Evolutionary conservation across 768 basidiomycete genomes (phyloP).

Genomic region (Leucocoprinus leucothites): DNA sequence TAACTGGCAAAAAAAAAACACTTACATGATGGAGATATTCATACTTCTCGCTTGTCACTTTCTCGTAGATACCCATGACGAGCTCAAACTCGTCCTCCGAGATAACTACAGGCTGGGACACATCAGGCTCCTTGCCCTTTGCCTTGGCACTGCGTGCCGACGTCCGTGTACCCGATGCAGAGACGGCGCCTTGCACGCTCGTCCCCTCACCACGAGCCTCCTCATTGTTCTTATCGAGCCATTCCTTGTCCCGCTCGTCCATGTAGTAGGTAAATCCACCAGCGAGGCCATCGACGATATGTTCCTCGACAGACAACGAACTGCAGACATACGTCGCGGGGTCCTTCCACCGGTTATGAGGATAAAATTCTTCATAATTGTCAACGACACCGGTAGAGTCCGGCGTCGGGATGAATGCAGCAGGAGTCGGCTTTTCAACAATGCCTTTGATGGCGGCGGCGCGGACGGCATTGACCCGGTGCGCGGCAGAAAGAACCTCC

Average conservation of each 20-base stretch:
- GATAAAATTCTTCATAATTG: constrained; percentile 79
- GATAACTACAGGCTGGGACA: constrained; percentile 59
- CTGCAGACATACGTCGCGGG: constrained; percentile 75
- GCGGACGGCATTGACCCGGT: constrained; percentile 21
- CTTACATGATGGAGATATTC: constrained; percentile 89
- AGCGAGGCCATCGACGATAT: constrained; percentile 52
- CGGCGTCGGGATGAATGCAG: constrained; percentile 89
- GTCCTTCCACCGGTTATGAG: constrained; percentile 66
- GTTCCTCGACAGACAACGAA: constrained; percentile 85
- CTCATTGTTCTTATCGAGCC: constrained; percentile 91
- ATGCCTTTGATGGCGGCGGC: constrained; percentile 23
- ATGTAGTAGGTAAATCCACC: constrained; percentile 87
- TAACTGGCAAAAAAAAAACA: constrained; percentile 16
- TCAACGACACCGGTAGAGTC: constrained; percentile 80
- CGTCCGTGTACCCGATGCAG: constrained; percentile 48
- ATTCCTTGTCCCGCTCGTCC: constrained; percentile 95
- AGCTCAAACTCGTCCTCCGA: constrained; percentile 93
- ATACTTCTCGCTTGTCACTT: constrained; percentile 82
- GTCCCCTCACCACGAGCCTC: constrained; percentile 84
- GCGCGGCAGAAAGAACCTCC: constrained; percentile 44
- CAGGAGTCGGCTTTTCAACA: constrained; percentile 36
- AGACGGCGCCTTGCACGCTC: constrained; percentile 68
- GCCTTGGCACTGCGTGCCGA: constrained; percentile 71
- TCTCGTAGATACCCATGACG: constrained; percentile 93
- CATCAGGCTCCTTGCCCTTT: constrained; percentile 82